These are phyloP conservation scores for Syzygium jambos DNA, from an alignment of 345 rosid species.

Conservation along the genomic window DNA sequence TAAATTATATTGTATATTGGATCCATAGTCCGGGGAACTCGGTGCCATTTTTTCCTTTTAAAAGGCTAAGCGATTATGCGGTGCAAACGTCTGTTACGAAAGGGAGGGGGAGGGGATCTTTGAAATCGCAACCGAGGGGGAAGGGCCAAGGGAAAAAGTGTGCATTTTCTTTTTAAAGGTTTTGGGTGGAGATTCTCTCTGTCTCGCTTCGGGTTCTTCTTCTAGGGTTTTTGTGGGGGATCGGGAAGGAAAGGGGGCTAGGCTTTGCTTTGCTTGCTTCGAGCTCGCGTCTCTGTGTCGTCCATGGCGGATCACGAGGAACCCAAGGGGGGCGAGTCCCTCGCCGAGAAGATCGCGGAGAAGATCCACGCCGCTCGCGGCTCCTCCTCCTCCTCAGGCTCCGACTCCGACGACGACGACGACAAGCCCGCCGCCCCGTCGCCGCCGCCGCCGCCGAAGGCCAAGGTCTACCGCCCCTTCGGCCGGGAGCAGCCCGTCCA, in stretches of 20 bases:
- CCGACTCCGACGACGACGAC: conserved; percentile 3
- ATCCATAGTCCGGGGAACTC: no score
- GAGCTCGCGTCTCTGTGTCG: neutral
- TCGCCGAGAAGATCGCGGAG: conserved; percentile 8
- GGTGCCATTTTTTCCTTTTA: neutral
- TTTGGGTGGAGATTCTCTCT: neutral
- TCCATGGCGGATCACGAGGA: conserved; percentile 19
- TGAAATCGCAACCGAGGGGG: neutral
- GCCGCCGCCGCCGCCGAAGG: neutral
- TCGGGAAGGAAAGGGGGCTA: no score
- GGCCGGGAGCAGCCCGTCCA: conserved; percentile 47
- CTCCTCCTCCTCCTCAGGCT: conserved; percentile 4
- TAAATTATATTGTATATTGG: no score
- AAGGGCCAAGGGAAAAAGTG: neutral
- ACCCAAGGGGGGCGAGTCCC: conserved; percentile 7
- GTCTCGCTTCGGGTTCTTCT: neutral
- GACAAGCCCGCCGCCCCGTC: neutral
- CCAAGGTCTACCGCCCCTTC: conserved; percentile 26
- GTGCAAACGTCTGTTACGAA: neutral
- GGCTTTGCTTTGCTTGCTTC: no score
- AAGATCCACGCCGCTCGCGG: conserved; percentile 6
- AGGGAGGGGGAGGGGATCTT: neutral
- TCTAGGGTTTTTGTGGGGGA: neutral
- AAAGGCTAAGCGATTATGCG: neutral
- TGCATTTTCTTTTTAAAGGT: neutral